Evolutionary conservation across 2,329 filamentous ascomycete genomes (phyloP).

Genomic region (Paraphoma sp.): DNA sequence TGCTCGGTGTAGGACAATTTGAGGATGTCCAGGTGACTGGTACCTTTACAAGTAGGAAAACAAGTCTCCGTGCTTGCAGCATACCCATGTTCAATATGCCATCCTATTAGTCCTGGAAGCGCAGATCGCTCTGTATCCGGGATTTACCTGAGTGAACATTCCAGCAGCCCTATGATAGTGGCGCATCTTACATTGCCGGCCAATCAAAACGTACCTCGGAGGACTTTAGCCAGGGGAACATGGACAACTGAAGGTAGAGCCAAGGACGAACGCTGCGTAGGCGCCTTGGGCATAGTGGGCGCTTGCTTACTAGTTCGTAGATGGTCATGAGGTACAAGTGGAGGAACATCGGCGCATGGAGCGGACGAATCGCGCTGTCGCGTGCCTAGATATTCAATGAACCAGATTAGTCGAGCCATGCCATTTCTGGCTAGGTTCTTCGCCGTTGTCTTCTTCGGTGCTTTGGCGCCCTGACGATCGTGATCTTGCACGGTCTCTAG

Average conservation of each 20-base stretch:
- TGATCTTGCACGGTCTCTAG: neutral
- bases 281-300: slow-evolving; percentile 9
- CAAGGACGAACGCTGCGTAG: slow-evolving; percentile 6
- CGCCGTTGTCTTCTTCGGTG: neutral
- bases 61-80: slow-evolving; percentile 25
- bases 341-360: slow-evolving; percentile 1
- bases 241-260: slow-evolving; percentile 3
- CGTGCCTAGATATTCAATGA: neutral
- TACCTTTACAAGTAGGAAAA: slow-evolving; percentile 5
- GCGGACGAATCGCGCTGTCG: slow-evolving; percentile 8
- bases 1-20: slow-evolving; percentile 20
- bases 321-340: slow-evolving; percentile 10
- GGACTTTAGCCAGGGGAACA: slow-evolving; percentile 14
- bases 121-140: slow-evolving; percentile 15
- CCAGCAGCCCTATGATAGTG: slow-evolving; percentile 1
- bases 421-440: neutral
- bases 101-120: slow-evolving; percentile 2
- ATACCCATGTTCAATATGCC: slow-evolving; percentile 13
- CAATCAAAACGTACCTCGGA: slow-evolving; percentile 9
- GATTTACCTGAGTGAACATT: neutral
- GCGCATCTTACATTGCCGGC: neutral
- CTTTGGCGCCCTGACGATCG: neutral
- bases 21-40: slow-evolving; percentile 22
- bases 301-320: neutral
- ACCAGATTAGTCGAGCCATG: neutral